These are phyloP conservation scores for Calonectria pteridis DNA, from an alignment of 2,329 filamentous ascomycete genomes.

Conservation along the genomic window DNA sequence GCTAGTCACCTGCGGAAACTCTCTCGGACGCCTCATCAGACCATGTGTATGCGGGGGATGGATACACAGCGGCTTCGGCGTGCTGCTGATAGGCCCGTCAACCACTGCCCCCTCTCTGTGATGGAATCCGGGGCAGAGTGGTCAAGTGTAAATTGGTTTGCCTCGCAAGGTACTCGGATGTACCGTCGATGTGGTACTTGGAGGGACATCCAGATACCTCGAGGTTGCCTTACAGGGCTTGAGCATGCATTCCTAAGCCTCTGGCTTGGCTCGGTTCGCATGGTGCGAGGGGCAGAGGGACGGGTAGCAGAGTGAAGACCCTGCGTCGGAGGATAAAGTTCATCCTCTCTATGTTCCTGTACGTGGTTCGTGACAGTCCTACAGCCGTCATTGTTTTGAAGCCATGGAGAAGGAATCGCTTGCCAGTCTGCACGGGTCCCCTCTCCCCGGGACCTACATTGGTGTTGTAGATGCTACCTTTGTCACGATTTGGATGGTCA, in stretches of 20 bases:
- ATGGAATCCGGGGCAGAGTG: neutral
- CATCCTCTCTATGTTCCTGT: neutral
- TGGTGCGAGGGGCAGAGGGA: neutral
- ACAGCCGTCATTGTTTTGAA: neutral
- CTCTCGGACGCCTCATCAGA: neutral
- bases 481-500: conserved; percentile 27
- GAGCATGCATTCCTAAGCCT: neutral
- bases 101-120: neutral
- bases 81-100: neutral
- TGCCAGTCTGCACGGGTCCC: conserved; percentile 5
- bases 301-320: neutral
- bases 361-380: neutral
- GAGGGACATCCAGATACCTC: conserved; percentile 1
- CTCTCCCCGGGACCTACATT: conserved; percentile 2
- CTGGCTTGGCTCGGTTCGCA: neutral
- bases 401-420: conserved; percentile 23
- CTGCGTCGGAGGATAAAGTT: neutral
- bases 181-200: conserved; percentile 1
- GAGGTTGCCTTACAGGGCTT: neutral
- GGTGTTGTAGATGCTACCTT: conserved; percentile 13
- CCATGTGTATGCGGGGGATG: neutral
- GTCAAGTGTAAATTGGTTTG: neutral
- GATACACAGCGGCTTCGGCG: neutral
- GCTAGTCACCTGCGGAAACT: neutral
- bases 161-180: conserved; percentile 1